Conservation (phyloP, 192 early-diverging fungal species). For the Coemansia guatemalensis region DNA sequence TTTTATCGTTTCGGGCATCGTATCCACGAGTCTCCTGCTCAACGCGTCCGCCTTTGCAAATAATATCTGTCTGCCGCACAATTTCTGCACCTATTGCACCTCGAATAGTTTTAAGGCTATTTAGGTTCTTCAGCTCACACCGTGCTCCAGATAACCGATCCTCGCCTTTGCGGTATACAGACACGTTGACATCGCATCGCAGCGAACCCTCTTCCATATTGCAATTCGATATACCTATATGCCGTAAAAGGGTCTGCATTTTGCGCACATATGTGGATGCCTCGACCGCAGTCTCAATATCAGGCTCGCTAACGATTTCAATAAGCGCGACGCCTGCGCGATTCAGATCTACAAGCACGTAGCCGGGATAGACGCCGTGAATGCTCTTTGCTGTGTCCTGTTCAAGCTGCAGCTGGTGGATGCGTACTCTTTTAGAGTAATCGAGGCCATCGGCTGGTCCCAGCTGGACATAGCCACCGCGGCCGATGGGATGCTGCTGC, state of each 20-base stretch:
- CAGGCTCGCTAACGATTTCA: conserved; percentile 91
- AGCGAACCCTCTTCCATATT: conserved; percentile 92
- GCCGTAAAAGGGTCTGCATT: conserved; percentile 70
- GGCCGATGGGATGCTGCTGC: conserved; percentile 75
- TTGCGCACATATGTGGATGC: conserved; percentile 76
- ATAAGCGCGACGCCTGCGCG: conserved; percentile 83
- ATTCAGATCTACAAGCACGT: conserved; percentile 75
- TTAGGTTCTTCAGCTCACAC: conserved; percentile 81
- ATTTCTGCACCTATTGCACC: conserved; percentile 83
- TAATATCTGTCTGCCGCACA: conserved; percentile 63
- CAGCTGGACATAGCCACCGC: conserved; percentile 65
- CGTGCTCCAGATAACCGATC: conserved; percentile 60
- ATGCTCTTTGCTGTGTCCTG: conserved; percentile 91
- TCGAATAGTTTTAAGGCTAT: conserved; percentile 67
- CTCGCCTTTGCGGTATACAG: conserved; percentile 59
- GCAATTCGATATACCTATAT: conserved; percentile 67
- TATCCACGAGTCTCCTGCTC: conserved; percentile 80
- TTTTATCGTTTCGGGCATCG: conserved; percentile 61
- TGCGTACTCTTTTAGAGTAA: conserved; percentile 55
- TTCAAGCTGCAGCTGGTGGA: conserved; percentile 89
- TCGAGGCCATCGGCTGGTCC: conserved; percentile 60
- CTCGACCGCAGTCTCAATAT: conserved; percentile 74
- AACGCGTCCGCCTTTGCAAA: conserved; percentile 58
- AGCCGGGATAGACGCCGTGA: conserved; percentile 61
- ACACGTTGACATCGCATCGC: conserved; percentile 93